Conservation (phyloP, 2,329 filamentous ascomycete species). For the Penicillium sp. region DNA sequence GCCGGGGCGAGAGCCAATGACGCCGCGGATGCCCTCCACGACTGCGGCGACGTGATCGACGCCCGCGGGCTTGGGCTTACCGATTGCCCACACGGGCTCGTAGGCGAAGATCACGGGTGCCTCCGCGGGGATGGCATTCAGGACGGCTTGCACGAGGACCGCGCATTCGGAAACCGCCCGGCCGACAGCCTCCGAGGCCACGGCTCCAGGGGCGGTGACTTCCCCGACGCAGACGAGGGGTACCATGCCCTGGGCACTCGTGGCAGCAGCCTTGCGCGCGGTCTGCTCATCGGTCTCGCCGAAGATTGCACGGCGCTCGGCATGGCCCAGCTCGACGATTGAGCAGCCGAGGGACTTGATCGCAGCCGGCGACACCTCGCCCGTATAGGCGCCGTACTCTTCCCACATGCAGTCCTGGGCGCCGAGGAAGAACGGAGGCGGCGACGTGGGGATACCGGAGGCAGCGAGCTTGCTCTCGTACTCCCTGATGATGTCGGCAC, state of each 20-base stretch:
- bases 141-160: conserved; percentile 62
- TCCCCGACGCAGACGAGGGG: conserved; percentile 82
- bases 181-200: conserved; percentile 50
- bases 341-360: conserved; percentile 66
- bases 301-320: conserved; percentile 71
- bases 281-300: conserved; percentile 69
- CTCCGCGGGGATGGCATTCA: conserved; percentile 59
- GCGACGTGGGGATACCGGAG: conserved; percentile 26
- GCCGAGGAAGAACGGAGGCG: conserved; percentile 60
- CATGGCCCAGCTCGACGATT: conserved; percentile 78
- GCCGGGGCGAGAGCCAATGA: conserved; percentile 56
- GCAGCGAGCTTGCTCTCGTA: conserved; percentile 26
- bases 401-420: conserved; percentile 75
- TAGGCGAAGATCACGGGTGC: conserved; percentile 77
- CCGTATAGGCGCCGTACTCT: conserved; percentile 70
- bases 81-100: conserved; percentile 88
- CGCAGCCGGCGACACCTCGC: conserved; percentile 69
- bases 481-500: conserved; percentile 39
- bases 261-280: conserved; percentile 67
- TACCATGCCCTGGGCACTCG: conserved; percentile 66
- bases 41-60: conserved; percentile 71
- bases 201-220: conserved; percentile 50
- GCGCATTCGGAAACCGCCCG: conserved; percentile 65
- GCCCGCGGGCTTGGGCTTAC: conserved; percentile 67
- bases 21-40: conserved; percentile 59